Conservation (phyloP, 106 monocot genomes). For the Dendrobium chrysotoxum region DNA sequence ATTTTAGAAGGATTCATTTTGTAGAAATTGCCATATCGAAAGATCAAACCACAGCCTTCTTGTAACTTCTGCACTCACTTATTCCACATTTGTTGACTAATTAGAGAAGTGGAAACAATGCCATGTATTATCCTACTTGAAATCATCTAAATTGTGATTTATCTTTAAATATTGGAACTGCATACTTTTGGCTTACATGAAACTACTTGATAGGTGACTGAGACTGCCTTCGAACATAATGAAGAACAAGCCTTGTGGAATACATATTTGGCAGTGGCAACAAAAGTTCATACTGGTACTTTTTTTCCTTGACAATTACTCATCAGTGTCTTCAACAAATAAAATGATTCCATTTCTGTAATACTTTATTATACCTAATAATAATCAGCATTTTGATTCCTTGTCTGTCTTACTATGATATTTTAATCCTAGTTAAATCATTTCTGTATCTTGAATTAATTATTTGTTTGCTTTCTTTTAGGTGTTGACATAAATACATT, state of each 20-base stretch:
- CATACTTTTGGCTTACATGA: not conserved
- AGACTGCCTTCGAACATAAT: conserved; percentile 53
- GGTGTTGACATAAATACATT: conserved; percentile 57
- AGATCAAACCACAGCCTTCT: too few species aligned
- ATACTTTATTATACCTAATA: not conserved
- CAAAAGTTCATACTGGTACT: conserved; percentile 66
- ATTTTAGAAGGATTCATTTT: too few species aligned
- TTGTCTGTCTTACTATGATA: not conserved
- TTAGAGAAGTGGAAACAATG: not conserved
- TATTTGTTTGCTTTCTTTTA: conserved; percentile 15
- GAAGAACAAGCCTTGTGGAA: conserved; percentile 80
- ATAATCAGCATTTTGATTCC: not conserved
- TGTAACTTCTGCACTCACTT: too few species aligned
- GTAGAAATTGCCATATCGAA: too few species aligned
- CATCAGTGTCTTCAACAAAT: not conserved
- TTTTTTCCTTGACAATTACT: not conserved
- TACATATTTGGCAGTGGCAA: conserved; percentile 45
- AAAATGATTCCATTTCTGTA: not conserved
- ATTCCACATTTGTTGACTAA: too few species aligned
- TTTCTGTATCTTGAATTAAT: not conserved
- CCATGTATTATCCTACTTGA: not conserved
- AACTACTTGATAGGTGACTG: conserved; percentile 44
- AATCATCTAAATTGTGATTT: not conserved
- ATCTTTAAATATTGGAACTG: not conserved
- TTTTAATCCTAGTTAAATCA: not conserved